Base-by-base conservation (phyloP, 2,329 filamentous ascomycete species). In the Fusarium piperis region DNA sequence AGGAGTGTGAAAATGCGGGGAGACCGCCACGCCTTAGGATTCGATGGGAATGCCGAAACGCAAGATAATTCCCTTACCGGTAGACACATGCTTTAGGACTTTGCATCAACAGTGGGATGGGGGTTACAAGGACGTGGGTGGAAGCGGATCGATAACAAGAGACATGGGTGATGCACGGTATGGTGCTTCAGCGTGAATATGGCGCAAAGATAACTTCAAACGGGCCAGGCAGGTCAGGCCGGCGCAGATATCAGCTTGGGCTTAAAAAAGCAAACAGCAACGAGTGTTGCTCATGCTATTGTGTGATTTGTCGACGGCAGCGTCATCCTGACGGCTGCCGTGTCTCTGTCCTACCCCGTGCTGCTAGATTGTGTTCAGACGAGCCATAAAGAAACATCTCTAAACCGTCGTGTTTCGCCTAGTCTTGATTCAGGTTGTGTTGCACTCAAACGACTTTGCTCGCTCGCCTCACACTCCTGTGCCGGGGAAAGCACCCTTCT, bases 401-500 rank as follows among this genome's bases (percentile, higher is more conserved):
- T 52, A 52, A 56, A 16, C 57, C 35, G 58, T 64, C 13, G 59
- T 63, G 46, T 73, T 69, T 68, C 57, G 63, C 58, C 28, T 41
- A 44, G 52, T 48, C 52, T 64, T 65, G 61, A 64, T 32, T 70
- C 51, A 52, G 36, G 13, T 15, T 46, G 44, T 65, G 63, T 53
- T 38, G 63, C 55, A 44, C 51, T 38, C 33, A 58, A 70, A 72
- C 61, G 20, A n/a, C 35, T 41, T 58, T 28, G 10, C 38, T 55
- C 28, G 33, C 18, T 32, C 38, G 48, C 41, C 48, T 78, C 71
- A 92, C 53, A 92, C 83, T 18, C 93, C 93, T 26, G 97, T 98
- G 26, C 95, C 95, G 1, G 97, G 96, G 78, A 99, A 99, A 3
- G 96, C 95, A 41, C 93, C 94, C 65, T 89, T 93, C 82, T 98